Evolutionary conservation across 768 basidiomycete species (phyloP).

Genomic region (Tubosaeta brunneosetosa): DNA sequence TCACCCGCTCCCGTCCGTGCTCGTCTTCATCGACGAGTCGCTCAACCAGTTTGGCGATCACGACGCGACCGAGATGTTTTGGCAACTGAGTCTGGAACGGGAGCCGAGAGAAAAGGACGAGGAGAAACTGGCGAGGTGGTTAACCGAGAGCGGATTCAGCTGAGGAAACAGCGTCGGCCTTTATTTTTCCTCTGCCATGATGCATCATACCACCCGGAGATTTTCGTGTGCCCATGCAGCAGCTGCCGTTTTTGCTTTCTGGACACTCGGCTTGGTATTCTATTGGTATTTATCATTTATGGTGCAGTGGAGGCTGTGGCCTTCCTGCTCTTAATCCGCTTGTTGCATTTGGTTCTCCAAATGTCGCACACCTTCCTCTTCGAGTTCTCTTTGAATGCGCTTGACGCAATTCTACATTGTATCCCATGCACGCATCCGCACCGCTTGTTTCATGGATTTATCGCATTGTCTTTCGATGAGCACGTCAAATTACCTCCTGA

Average conservation of each 20-base stretch:
- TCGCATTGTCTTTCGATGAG: no score
- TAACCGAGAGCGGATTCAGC: slow-evolving; percentile 38
- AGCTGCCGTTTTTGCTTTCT: not conserved
- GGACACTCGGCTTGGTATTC: not conserved
- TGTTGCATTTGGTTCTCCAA: not conserved
- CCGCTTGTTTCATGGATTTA: no score
- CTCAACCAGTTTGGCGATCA: slow-evolving; percentile 34
- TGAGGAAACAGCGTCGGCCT: slow-evolving; percentile 10
- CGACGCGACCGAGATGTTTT: slow-evolving; percentile 34
- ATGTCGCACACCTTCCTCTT: not conserved
- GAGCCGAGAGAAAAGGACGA: slow-evolving; percentile 55
- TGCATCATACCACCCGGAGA: not conserved
- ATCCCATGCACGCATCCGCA: no score
- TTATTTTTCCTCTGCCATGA: not conserved
- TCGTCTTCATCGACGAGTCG: slow-evolving; percentile 39
- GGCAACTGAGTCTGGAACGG: slow-evolving; percentile 45
- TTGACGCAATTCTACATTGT: no score
- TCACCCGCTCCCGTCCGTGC: slow-evolving; percentile 38
- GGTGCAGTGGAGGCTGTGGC: not conserved
- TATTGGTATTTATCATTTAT: slow-evolving; percentile 11
- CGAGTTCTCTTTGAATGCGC: no score
- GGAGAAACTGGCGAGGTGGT: slow-evolving; percentile 40
- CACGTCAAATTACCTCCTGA: no score
- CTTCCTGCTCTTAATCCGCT: not conserved
- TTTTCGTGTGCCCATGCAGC: not conserved